A percentile compares a stretch with the other conserved stretches of the same genome.
These are phyloP conservation scores for Backusella liffmaniae DNA, from an alignment of 192 early-diverging fungal genomes.

Conservation along the genomic window DNA sequence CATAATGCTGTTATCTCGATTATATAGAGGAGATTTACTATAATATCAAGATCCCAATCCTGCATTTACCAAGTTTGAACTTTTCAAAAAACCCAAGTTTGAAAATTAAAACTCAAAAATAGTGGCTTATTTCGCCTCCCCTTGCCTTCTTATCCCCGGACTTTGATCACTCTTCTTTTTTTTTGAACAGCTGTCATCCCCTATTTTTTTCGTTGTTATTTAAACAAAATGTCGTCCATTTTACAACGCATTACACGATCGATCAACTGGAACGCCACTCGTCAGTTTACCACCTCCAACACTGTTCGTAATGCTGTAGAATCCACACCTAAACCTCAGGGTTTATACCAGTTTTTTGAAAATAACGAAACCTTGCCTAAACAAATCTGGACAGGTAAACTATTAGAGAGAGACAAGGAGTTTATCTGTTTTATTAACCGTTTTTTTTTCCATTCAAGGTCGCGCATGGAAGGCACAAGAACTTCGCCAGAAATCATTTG, in stretches of 20 bases:
- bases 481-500: constrained; percentile 90
- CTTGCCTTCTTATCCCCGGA: not conserved
- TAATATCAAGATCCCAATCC: too few relatives aligned
- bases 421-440: not conserved
- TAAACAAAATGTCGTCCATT: constrained; percentile 12
- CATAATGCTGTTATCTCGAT: too few relatives aligned
- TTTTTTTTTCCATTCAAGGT: constrained; percentile 42
- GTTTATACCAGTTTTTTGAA: constrained; percentile 40
- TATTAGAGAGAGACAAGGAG: not conserved
- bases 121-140: not conserved
- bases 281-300: constrained; percentile 18
- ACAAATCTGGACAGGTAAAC: constrained; percentile 35
- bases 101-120: not conserved
- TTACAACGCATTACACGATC: constrained; percentile 15
- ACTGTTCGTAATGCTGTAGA: not conserved
- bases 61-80: too few relatives aligned
- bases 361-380: constrained; percentile 31
- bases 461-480: constrained; percentile 89
- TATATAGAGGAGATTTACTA: too few relatives aligned
- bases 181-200: not conserved
- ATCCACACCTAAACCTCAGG: not conserved
- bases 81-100: too few relatives aligned
- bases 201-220: not conserved
- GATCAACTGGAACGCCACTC: not conserved
- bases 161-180: not conserved